Percentiles rank a stretch among this genome's conserved stretches.
phyloP scores from a whole-genome alignment of 441 rosid species.

The Croton laevigatus region DNA sequence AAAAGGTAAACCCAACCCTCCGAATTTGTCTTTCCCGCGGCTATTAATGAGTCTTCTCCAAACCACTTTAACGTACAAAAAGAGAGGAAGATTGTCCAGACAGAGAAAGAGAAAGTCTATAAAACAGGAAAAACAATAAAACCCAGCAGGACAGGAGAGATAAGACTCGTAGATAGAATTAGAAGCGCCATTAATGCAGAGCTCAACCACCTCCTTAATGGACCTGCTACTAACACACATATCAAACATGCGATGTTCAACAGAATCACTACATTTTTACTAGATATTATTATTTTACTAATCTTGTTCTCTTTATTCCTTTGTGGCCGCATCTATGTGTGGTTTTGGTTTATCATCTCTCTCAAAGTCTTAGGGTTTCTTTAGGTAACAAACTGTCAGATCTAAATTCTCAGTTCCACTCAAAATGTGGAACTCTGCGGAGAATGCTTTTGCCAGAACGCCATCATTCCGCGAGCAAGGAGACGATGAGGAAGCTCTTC shows the following conservation, averaged over 20 bases:
- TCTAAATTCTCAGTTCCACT: conserved; percentile 14
- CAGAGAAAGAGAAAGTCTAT: neutral
- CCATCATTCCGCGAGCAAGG: conserved; percentile 57
- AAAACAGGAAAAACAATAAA: neutral
- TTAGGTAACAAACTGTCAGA: conserved; percentile 6
- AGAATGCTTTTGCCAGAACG: conserved; percentile 65
- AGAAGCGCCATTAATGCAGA: conserved; percentile 54
- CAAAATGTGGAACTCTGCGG: conserved; percentile 85
- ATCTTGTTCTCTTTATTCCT: neutral
- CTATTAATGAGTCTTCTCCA: conserved; percentile 50
- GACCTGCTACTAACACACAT: neutral
- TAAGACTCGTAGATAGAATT: neutral
- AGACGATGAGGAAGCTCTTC: conserved; percentile 86
- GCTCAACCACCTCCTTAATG: conserved; percentile 54
- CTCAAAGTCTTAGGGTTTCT: conserved; percentile 10
- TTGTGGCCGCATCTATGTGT: neutral
- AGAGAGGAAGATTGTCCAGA: neutral
- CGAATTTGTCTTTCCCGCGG: conserved; percentile 55
- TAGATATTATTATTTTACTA: too few relatives aligned
- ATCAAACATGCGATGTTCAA: neutral
- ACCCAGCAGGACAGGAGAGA: neutral
- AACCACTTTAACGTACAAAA: conserved; percentile 36
- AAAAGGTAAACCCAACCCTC: neutral
- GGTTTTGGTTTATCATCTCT: neutral
- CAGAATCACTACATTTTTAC: neutral